phyloP scores from a whole-genome alignment of 805 yeast genomes.

The Kluyveromyces nonfermentans region DNA sequence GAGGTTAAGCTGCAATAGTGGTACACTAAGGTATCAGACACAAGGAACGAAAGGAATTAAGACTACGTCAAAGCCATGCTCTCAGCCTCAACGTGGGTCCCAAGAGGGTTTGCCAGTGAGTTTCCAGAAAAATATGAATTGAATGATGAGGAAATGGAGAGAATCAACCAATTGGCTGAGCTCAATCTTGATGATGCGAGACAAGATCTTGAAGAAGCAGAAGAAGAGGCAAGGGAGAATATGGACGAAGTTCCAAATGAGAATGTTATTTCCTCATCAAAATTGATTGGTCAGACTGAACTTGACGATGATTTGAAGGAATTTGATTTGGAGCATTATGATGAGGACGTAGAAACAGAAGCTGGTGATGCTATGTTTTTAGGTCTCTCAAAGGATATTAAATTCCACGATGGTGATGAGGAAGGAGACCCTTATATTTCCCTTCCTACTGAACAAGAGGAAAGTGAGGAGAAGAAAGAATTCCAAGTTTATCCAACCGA shows the following conservation, averaged over 20 bases:
- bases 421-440: constrained; percentile 36
- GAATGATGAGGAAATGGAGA: constrained; percentile 85
- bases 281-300: constrained; percentile 45
- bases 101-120: constrained; percentile 90
- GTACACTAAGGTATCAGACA: background rate
- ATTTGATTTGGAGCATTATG: constrained; percentile 75
- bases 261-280: background rate
- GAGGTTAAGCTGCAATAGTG: background rate
- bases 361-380: constrained; percentile 60
- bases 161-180: constrained; percentile 79
- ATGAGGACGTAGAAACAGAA: constrained; percentile 49
- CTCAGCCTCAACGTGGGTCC: constrained; percentile 92
- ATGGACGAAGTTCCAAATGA: constrained; percentile 19
- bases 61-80: constrained; percentile 50
- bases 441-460: constrained; percentile 43
- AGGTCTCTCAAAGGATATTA: constrained; percentile 55
- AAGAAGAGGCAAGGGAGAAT: constrained; percentile 21
- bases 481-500: constrained; percentile 83
- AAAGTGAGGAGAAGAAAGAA: constrained; percentile 71
- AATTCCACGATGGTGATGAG: constrained; percentile 42
- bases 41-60: background rate
- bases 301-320: constrained; percentile 81
- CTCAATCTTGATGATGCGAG: constrained; percentile 71
- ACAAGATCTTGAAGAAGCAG: constrained; percentile 48
- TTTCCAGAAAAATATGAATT: constrained; percentile 83